These are phyloP conservation scores for Adansonia digitata DNA, from an alignment of 345 rosid genomes.

Conservation along the genomic window DNA sequence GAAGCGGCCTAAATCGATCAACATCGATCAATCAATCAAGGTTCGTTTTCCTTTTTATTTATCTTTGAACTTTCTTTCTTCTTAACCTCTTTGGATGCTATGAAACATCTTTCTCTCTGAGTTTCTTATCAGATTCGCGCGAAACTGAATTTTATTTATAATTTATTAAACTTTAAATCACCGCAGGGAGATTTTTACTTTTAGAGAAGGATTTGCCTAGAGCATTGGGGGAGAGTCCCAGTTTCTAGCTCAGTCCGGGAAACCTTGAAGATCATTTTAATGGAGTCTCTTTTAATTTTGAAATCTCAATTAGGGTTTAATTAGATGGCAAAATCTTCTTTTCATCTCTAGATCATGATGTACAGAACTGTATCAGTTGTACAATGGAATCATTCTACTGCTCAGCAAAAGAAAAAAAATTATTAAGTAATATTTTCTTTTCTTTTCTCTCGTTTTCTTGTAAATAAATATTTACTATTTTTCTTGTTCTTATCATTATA, in stretches of 20 bases:
- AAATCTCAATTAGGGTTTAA: background rate
- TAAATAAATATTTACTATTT: background rate
- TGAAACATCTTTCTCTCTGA: background rate
- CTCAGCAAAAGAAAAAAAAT: background rate
- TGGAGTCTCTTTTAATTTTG: background rate
- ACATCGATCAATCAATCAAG: constrained; percentile 1
- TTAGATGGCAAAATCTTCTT: background rate
- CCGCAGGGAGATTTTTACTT: background rate
- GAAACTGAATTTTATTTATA: background rate
- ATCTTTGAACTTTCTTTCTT: background rate
- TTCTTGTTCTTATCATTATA: background rate
- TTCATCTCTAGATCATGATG: background rate
- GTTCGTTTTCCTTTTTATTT: background rate
- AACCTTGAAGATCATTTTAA: background rate
- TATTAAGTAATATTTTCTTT: background rate
- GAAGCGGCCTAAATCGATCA: constrained; percentile 5
- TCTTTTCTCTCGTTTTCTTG: background rate
- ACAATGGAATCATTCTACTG: background rate
- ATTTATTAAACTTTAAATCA: background rate
- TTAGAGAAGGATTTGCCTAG: background rate
- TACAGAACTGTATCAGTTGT: background rate
- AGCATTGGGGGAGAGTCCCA: background rate
- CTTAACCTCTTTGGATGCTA: background rate
- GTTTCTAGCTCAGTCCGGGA: background rate
- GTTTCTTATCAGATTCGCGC: background rate